Evolutionary conservation across 202 grass and related monocot species (phyloP).

Genomic region (Musa balbisiana): DNA sequence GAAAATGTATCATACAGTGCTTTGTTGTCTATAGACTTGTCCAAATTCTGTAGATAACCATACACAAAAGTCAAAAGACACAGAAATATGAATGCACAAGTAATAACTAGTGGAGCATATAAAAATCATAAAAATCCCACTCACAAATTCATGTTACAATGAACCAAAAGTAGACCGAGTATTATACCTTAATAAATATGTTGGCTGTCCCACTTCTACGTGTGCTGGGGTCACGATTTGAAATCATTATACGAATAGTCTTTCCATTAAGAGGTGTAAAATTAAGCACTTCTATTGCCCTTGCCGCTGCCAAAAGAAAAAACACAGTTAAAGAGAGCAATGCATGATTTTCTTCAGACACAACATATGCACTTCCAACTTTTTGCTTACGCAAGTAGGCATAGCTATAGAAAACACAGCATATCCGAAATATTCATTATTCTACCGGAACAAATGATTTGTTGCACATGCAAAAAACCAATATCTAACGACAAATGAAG

Average conservation of each 20-base stretch:
- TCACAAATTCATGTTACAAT: not conserved
- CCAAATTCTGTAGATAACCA: slow-evolving; percentile 58
- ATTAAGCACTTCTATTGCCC: slow-evolving; percentile 35
- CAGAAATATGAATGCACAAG: not conserved
- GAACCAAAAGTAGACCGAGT: not conserved
- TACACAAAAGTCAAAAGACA: slow-evolving; percentile 1
- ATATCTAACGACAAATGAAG: too few species aligned
- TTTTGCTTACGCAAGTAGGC: too few species aligned
- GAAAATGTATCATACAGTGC: slow-evolving; percentile 71
- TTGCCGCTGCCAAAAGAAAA: slow-evolving; percentile 26
- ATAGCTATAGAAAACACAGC: too few species aligned
- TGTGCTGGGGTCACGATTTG: slow-evolving; percentile 37
- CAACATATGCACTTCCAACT: too few species aligned
- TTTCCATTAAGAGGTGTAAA: slow-evolving; percentile 39
- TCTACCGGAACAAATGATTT: too few species aligned
- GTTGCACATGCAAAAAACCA: too few species aligned
- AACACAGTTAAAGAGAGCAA: not conserved
- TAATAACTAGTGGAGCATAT: not conserved
- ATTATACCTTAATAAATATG: slow-evolving; percentile 43
- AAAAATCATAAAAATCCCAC: not conserved
- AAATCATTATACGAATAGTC: slow-evolving; percentile 44
- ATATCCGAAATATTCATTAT: too few species aligned
- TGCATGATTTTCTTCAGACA: not conserved
- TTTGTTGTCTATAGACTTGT: slow-evolving; percentile 84
- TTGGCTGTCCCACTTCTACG: slow-evolving; percentile 35